These are phyloP conservation scores for Neurospora tetrasperma DNA, from an alignment of 495 filamentous ascomycete genomes.

Conservation along the genomic window DNA sequence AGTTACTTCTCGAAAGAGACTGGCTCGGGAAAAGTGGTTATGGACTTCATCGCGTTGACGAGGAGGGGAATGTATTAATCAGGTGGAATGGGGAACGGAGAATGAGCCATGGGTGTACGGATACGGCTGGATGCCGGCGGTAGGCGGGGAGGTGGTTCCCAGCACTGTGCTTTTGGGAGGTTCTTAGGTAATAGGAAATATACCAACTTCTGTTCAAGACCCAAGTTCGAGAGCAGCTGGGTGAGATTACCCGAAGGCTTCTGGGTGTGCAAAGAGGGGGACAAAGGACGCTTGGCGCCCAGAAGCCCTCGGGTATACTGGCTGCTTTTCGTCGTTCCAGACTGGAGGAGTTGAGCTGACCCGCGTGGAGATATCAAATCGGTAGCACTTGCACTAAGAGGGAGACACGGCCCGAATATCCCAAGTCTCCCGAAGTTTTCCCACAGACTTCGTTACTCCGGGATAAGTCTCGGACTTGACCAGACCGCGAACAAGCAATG, in stretches of 20 bases:
- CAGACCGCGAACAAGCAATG: neutral
- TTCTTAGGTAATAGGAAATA: neutral
- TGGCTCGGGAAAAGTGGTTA: neutral
- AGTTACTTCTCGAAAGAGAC: neutral
- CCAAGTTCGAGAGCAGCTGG: neutral
- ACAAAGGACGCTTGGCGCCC: too few relatives aligned
- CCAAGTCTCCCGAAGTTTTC: neutral
- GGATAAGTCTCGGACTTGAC: neutral
- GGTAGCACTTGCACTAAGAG: neutral
- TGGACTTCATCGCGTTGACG: neutral
- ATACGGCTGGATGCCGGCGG: neutral
- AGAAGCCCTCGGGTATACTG: neutral
- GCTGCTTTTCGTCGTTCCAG: neutral
- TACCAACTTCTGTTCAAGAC: neutral
- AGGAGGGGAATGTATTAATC: neutral
- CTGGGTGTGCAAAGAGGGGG: too few relatives aligned
- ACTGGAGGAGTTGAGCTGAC: neutral
- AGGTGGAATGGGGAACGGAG: neutral
- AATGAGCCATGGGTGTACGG: conserved; percentile 1
- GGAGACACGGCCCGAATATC: neutral
- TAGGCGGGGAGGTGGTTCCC: neutral
- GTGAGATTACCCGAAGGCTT: neutral
- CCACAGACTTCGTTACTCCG: neutral
- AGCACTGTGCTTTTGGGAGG: neutral
- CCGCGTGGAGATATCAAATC: neutral